These are phyloP conservation scores for Kuraishia hungarica DNA, from an alignment of 805 yeast genomes.

Conservation along the genomic window DNA sequence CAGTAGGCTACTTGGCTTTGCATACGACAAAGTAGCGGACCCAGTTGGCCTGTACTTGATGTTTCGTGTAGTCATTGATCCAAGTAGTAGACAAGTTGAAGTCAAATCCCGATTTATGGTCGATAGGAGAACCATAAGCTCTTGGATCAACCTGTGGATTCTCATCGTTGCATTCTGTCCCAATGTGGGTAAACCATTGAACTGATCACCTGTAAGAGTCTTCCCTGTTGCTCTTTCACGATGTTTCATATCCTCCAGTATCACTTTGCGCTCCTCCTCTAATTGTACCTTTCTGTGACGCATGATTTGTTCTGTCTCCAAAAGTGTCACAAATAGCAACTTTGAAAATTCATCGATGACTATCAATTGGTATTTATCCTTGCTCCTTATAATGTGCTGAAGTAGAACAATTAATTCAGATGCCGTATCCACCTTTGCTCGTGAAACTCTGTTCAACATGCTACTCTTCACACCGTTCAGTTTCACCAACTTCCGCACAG, in stretches of 20 bases:
- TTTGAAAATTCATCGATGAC: conserved; percentile 19
- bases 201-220: neutral
- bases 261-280: neutral
- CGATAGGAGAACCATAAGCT: neutral
- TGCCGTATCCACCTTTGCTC: neutral
- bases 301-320: neutral
- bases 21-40: neutral
- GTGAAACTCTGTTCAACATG: neutral
- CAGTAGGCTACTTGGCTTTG: neutral
- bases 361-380: conserved; percentile 13
- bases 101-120: neutral
- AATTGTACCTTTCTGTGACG: neutral
- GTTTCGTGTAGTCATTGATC: neutral
- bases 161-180: neutral
- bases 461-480: conserved; percentile 3
- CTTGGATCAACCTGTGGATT: neutral
- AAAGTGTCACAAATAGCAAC: conserved; percentile 9
- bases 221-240: neutral
- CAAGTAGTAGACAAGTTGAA: neutral
- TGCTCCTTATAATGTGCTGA: conserved; percentile 9
- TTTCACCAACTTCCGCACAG: conserved; percentile 3
- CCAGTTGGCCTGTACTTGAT: neutral
- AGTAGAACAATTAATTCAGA: conserved; percentile 1
- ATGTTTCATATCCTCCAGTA: neutral
- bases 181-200: neutral